phyloP scores from a whole-genome alignment of 192 early-diverging fungal species.

The Rhizophagus clarus region DNA sequence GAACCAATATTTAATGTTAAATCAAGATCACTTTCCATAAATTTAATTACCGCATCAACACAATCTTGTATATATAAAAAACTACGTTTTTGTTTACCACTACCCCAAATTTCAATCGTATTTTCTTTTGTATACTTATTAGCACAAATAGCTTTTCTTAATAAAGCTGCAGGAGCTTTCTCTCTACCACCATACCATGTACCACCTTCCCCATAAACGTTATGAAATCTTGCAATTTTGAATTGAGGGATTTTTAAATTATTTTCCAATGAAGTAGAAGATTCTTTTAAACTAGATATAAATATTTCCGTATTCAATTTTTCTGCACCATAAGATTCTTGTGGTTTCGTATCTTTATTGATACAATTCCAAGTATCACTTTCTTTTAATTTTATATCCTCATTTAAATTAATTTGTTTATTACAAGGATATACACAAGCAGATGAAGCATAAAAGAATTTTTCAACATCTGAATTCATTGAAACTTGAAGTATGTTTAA shows the following conservation, averaged over 20 bases:
- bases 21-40: neutral
- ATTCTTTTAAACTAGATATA: neutral
- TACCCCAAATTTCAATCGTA: conserved; percentile 10
- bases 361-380: neutral
- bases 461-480: neutral
- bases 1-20: conserved; percentile 9
- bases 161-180: neutral
- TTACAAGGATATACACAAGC: neutral
- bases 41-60: neutral
- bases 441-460: conserved; percentile 4
- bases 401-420: neutral
- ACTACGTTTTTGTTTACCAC: neutral
- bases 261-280: neutral
- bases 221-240: neutral
- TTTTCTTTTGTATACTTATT: neutral
- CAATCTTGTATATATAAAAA: conserved; percentile 12
- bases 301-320: neutral
- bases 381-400: neutral
- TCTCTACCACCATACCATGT: neutral
- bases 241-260: neutral
- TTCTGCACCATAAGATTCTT: conserved; percentile 1
- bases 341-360: neutral
- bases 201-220: neutral
- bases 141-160: neutral
- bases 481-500: neutral